Conservation (phyloP, 2,329 filamentous ascomycete genomes). For the Beauveria medogensis region DNA sequence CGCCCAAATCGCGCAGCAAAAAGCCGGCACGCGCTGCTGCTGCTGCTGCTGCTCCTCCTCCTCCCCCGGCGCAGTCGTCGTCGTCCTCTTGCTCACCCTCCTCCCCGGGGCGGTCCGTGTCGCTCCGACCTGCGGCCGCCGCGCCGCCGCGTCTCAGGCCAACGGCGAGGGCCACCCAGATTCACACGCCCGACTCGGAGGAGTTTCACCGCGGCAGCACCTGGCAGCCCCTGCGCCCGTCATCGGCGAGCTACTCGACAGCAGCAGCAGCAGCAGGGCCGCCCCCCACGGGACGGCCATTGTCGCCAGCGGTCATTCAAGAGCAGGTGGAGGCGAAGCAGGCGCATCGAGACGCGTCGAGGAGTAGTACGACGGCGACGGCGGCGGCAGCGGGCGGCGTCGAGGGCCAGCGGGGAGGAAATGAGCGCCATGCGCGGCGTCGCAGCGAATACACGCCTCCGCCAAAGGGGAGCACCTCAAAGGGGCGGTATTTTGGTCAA, state of each 20-base stretch:
- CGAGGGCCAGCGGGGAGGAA: background rate
- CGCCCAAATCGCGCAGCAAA: constrained; percentile 15
- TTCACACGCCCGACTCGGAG: background rate
- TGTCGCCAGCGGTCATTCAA: too few relatives aligned
- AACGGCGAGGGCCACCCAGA: background rate
- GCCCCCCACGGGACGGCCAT: too few relatives aligned
- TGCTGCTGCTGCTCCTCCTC: background rate
- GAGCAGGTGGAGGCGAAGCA: too few relatives aligned
- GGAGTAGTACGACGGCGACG: too few relatives aligned
- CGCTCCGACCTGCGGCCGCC: background rate
- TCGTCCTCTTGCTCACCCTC: background rate
- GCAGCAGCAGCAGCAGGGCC: background rate
- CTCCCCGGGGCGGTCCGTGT: background rate
- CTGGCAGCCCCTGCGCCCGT: background rate
- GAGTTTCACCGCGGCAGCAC: background rate
- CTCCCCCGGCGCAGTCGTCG: background rate
- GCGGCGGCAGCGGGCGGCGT: background rate
- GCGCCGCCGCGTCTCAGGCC: background rate
- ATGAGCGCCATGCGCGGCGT: background rate
- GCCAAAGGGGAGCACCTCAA: constrained; percentile 30
- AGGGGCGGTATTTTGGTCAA: constrained; percentile 38
- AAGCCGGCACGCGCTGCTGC: background rate
- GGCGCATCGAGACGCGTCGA: too few relatives aligned
- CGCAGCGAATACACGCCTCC: constrained; percentile 11
- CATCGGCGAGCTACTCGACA: background rate